Conservation (phyloP, 306 rosid species). For the peach (Prunus persica) region DNA sequence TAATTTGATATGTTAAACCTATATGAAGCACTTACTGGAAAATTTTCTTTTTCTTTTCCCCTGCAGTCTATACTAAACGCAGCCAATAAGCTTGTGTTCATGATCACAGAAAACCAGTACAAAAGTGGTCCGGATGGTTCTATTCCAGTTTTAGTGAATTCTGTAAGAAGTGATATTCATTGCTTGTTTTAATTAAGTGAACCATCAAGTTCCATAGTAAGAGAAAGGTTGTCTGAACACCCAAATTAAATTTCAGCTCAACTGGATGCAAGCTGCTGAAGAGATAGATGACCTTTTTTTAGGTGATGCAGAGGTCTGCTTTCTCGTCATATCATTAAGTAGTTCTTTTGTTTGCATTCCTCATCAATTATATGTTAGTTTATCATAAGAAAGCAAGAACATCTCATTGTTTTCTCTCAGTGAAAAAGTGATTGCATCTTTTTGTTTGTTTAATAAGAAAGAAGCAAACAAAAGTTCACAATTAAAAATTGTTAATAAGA, state of each 20-base stretch:
- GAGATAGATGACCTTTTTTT: constrained; percentile 80
- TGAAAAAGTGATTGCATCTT: background rate
- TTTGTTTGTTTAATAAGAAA: background rate
- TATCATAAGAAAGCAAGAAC: background rate
- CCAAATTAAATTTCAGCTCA: constrained; percentile 48
- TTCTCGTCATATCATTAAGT: background rate
- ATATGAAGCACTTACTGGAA: background rate
- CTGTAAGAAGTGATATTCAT: constrained; percentile 58
- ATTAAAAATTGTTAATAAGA: background rate
- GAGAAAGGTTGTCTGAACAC: constrained; percentile 12
- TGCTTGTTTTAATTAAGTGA: constrained; percentile 1
- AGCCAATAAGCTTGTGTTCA: constrained; percentile 57
- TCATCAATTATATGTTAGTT: background rate
- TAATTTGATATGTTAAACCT: background rate
- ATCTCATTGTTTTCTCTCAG: background rate
- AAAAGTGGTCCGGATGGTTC: constrained; percentile 74
- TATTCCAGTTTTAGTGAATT: constrained; percentile 75
- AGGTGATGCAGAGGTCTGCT: constrained; percentile 85
- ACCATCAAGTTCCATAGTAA: constrained; percentile 3
- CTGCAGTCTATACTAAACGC: constrained; percentile 65
- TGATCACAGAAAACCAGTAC: constrained; percentile 70
- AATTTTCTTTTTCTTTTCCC: background rate
- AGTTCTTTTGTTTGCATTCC: background rate
- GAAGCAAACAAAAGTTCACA: constrained; percentile 1
- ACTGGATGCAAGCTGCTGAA: constrained; percentile 82